Evolutionary conservation across 805 yeast species (phyloP).

Genomic region (Saturnispora silvae): DNA sequence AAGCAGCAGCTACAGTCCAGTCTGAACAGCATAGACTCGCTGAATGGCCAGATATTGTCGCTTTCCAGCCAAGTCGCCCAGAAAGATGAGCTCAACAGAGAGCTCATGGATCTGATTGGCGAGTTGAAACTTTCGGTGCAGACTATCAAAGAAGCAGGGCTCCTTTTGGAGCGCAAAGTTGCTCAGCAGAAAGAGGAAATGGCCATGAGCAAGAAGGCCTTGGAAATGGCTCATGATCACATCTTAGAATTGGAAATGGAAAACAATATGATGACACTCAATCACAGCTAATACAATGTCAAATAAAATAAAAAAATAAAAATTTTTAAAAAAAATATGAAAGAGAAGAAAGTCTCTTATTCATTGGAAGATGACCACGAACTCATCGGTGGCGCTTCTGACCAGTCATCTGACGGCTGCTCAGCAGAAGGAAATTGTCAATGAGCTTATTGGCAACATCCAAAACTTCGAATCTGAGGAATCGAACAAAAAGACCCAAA

Average conservation of each 20-base stretch:
- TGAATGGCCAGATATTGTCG: not conserved
- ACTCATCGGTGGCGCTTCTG: conserved; percentile 9
- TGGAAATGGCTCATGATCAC: conserved; percentile 42
- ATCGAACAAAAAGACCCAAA: conserved; percentile 1
- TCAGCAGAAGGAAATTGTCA: conserved; percentile 10
- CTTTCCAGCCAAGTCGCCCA: conserved; percentile 3
- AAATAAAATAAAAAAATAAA: conserved; percentile 14
- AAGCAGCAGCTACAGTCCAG: not conserved
- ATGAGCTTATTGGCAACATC: conserved; percentile 7
- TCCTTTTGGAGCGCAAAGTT: conserved; percentile 19
- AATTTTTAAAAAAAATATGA: conserved; percentile 2
- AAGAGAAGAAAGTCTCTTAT: too few relatives aligned
- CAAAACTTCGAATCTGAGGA: not conserved
- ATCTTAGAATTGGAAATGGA: conserved; percentile 39
- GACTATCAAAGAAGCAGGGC: conserved; percentile 7
- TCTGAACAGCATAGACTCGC: not conserved
- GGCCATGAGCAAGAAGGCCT: conserved; percentile 32
- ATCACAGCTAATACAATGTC: too few relatives aligned
- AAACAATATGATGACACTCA: conserved; percentile 34
- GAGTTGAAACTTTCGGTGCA: conserved; percentile 10
- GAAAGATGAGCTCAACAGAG: conserved; percentile 7
- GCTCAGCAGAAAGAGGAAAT: conserved; percentile 22
- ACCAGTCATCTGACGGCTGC: conserved; percentile 10
- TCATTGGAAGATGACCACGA: not conserved
- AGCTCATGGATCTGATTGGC: conserved; percentile 7